Evolutionary conservation across 495 filamentous ascomycete genomes (phyloP), one percentile per base, ranked within the genome.

Genomic region (Annulohypoxylon bovei): DNA sequence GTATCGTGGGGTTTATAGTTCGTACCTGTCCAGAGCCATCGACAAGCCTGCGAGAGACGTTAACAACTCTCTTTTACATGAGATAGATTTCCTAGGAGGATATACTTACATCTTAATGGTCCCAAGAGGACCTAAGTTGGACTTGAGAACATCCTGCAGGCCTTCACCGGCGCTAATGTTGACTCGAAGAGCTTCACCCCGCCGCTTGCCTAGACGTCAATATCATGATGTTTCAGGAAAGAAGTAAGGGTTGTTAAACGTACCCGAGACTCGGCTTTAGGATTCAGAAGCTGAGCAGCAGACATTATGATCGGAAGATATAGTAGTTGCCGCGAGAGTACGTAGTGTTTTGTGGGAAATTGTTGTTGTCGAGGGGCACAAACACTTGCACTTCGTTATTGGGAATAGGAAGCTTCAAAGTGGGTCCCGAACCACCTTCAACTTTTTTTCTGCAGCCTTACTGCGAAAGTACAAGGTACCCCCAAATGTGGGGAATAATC

Each of bases 81-180:
- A 6, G n/a, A 23, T 49, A 47, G 68, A 64, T 44, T 57, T 11
- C 0, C 20, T 14, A 6, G 7, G 44, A 2, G 6, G 14, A 6
- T 28, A 44, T 9, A 81, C 87, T 65, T 81, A 93, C 95, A 99
- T 99, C 85, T 99, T 99, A 68, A 99, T 88, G 2, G 95, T 99
- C 28, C 95, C 95, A 58, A 91, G 87, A 44, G 95, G 95, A 75
- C 95, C 95, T 64, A 99, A 78, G 80, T 99, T 99, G 14, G 94
- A 97, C 80, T 97, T 95, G 73, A 99, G 84, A 56, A 99, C 96
- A 92, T 97, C 91, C 78, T 95, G 93, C 49, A 97, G 84, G 79
- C 92, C 95, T 83, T 97, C 95, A 73, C 95, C 95, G 62, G 95
- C 95, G 69, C 87, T 92, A 82, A 99, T 98, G 84, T 99, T 99